Percentiles rank a stretch among this genome's conserved stretches.
These are phyloP conservation scores for Rhizophora mangle DNA, from an alignment of 345 rosid species.

Conservation along the genomic window DNA sequence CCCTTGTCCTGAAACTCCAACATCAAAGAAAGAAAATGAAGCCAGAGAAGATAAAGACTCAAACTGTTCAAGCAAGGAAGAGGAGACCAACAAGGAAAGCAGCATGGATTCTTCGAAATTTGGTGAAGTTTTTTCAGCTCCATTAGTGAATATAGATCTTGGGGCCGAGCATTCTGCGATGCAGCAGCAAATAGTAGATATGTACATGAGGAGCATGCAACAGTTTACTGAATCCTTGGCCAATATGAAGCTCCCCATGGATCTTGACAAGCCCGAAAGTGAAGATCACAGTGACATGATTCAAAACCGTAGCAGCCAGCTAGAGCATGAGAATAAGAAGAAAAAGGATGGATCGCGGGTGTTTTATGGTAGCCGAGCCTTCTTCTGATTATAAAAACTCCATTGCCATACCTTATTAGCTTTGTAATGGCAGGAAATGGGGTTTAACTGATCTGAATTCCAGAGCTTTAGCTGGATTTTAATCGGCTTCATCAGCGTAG, in stretches of 20 bases:
- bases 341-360: constrained; percentile 84
- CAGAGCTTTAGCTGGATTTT: background rate
- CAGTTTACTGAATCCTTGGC: constrained; percentile 89
- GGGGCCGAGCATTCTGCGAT: constrained; percentile 75
- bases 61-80: constrained; percentile 29
- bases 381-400: constrained; percentile 46
- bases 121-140: constrained; percentile 39
- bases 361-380: constrained; percentile 93
- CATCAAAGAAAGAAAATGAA: constrained; percentile 42
- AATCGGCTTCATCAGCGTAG: background rate
- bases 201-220: constrained; percentile 98
- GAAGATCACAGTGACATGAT: constrained; percentile 35
- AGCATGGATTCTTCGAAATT: constrained; percentile 12
- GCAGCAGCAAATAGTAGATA: constrained; percentile 93
- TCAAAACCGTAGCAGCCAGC: constrained; percentile 32
- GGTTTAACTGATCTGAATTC: background rate
- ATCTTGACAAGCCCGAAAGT: constrained; percentile 46
- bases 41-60: constrained; percentile 26
- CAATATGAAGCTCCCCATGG: constrained; percentile 94
- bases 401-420: background rate
- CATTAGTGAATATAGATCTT: constrained; percentile 43
- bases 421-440: constrained; percentile 4
- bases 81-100: constrained; percentile 24
- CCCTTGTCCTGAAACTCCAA: constrained; percentile 54
- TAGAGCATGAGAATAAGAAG: constrained; percentile 53